Evolutionary conservation across 805 yeast genomes (phyloP).

Genomic region (Cyberlindnera meyerae): DNA sequence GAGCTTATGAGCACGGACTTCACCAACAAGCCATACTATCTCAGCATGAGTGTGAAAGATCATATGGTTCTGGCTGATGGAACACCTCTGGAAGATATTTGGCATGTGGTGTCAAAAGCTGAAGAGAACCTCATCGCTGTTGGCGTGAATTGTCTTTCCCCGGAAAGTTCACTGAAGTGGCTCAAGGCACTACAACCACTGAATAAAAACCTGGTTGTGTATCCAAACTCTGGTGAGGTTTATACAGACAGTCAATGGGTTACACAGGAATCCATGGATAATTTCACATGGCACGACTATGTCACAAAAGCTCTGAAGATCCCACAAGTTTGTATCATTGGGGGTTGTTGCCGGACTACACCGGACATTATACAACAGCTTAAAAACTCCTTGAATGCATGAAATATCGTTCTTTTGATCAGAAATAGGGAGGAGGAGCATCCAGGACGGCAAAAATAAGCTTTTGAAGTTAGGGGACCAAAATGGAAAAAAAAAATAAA

Average conservation of each 20-base stretch:
- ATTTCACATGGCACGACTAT: slow-evolving; percentile 33
- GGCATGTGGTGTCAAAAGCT: slow-evolving; percentile 17
- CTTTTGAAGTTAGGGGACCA: too few relatives aligned
- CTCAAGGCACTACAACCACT: slow-evolving; percentile 28
- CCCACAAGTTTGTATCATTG: slow-evolving; percentile 46
- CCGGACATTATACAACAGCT: slow-evolving; percentile 32
- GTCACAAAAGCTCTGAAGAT: slow-evolving; percentile 35
- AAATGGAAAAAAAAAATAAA: slow-evolving; percentile 5
- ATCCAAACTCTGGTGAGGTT: slow-evolving; percentile 74
- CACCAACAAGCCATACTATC: slow-evolving; percentile 40
- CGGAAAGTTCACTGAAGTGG: slow-evolving; percentile 36
- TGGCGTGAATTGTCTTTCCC: slow-evolving; percentile 69
- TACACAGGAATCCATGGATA: slow-evolving; percentile 27
- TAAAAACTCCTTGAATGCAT: slow-evolving; percentile 1
- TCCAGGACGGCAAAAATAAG: background rate
- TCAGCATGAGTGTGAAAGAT: slow-evolving; percentile 38
- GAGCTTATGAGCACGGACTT: slow-evolving; percentile 31
- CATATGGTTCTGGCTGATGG: slow-evolving; percentile 44
- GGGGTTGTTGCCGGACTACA: slow-evolving; percentile 74
- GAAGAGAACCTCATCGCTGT: slow-evolving; percentile 28
- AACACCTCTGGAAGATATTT: slow-evolving; percentile 33
- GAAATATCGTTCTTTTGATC: too few relatives aligned
- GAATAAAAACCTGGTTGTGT: slow-evolving; percentile 42
- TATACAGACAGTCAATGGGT: slow-evolving; percentile 41
- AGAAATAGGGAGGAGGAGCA: too few relatives aligned